Conservation (phyloP, 169 alveolate species). For the Eimeria falciformis region DNA sequence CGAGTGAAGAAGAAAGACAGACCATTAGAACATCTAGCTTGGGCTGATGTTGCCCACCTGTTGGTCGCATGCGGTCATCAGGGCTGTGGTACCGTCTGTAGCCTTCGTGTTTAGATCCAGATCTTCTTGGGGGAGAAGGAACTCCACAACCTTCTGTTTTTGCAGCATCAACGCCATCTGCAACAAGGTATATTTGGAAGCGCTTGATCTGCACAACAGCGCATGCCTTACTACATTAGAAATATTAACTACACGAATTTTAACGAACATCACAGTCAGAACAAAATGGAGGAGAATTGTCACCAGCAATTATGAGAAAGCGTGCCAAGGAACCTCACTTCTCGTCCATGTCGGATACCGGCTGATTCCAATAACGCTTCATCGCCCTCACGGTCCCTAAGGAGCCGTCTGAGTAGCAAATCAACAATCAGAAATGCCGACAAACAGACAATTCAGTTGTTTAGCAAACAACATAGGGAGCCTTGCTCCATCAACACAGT, state of each 20-base stretch:
- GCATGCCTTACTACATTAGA: no score
- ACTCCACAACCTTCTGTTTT: constrained; percentile 71
- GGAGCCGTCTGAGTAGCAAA: constrained; percentile 54
- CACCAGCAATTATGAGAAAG: no score
- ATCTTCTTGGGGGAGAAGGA: constrained; percentile 72
- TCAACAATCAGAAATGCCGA: background rate
- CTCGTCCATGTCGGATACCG: constrained; percentile 75
- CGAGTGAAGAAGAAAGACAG: no score
- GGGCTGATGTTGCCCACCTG: constrained; percentile 10
- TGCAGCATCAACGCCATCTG: constrained; percentile 75
- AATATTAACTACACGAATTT: no score
- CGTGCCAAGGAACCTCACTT: constrained; percentile 39
- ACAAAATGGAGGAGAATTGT: no score
- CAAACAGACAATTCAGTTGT: background rate
- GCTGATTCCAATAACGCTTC: constrained; percentile 73
- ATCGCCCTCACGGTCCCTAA: constrained; percentile 69
- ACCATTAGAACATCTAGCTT: no score
- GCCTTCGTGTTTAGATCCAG: constrained; percentile 73
- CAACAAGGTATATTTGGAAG: constrained; percentile 69
- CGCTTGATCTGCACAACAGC: constrained; percentile 61
- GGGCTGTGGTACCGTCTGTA: constrained; percentile 75
- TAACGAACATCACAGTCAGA: no score
- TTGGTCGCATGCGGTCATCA: constrained; percentile 69
- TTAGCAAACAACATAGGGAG: background rate
- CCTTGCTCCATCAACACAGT: background rate